Conservation (phyloP, 2,329 filamentous ascomycete genomes). For the Setomelanomma holmii region DNA sequence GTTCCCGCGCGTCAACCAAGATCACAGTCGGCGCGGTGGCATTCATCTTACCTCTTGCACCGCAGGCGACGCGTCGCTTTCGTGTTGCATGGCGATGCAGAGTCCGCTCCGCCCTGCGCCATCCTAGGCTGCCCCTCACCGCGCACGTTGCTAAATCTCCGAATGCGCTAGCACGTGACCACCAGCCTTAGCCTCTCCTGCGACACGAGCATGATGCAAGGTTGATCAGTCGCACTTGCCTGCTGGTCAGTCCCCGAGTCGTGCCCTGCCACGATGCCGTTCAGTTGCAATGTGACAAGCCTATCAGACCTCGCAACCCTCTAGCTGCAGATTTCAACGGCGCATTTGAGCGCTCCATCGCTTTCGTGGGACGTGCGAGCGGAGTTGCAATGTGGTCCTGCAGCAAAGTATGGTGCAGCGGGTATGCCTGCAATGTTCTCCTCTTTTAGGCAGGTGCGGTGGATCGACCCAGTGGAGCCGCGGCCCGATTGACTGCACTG, state of each 20-base stretch:
- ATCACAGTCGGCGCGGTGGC: background rate
- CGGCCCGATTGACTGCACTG: background rate
- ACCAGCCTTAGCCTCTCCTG: background rate
- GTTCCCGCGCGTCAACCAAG: background rate
- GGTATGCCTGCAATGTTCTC: background rate
- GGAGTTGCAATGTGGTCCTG: background rate
- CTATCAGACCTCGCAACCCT: too few species aligned
- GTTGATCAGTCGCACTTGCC: too few species aligned
- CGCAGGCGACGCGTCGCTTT: conserved; percentile 21
- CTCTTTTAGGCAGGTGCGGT: background rate
- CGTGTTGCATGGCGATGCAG: conserved; percentile 8
- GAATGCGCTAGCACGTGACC: conserved; percentile 16
- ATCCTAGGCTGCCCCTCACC: conserved; percentile 17
- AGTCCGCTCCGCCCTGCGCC: background rate
- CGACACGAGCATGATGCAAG: too few species aligned
- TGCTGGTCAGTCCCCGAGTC: too few species aligned
- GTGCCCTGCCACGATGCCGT: too few species aligned
- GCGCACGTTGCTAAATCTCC: background rate
- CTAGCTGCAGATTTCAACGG: too few species aligned
- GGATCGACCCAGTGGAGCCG: background rate
- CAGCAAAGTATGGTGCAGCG: background rate
- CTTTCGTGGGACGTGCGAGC: too few species aligned
- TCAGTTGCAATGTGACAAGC: too few species aligned
- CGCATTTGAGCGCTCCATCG: too few species aligned
- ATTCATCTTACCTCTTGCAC: conserved; percentile 22